Base-by-base conservation (phyloP, 2,329 filamentous ascomycete species). In the Aspergillus costaricaensis region DNA sequence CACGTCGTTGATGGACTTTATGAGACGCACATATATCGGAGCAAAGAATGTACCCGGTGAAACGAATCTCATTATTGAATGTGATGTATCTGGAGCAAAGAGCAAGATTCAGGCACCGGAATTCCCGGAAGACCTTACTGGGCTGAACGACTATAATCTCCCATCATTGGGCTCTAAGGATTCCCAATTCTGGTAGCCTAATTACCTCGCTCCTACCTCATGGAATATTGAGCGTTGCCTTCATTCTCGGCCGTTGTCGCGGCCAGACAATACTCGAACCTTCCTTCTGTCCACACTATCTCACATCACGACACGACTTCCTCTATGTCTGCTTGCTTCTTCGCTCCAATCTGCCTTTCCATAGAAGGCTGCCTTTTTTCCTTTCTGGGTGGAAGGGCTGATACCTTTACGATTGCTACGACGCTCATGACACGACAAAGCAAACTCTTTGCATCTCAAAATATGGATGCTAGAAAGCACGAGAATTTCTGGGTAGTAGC, bases 1-100 rank as follows among this genome's bases (percentile, higher is more conserved):
- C 8, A 41, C 25, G 25, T 55, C 41, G 23, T 23, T 59, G 8
- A 55, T 59, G 51, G 38, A 14, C 4, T 59, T 59, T 25, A 59
- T 59, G 57, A 32, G 43, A 4, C 57, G 51, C 15, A 49, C 56
- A 36, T 58, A 58, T 19, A 23, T 25, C 10, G 44, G 17, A 10
- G 39, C 51, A 4, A 51, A 32, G 51, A 52, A 23, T 2, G 14
- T 9, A 55, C 12, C 10, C 2, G 57, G 44, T 14, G 12, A 39
- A 21, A 12, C 1, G 27, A 17, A 5, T 3, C 15, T 6, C 1
- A 59, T 59, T 7, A 23, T 49, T 3, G 57, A 55, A 9, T 52
- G 57, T 25, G 51, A 59, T 4, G 57, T 59, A 2, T 59, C 57
- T 2, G 12, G 19, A 15, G 57, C 52, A 4, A 59, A 27, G 15